These are phyloP conservation scores for Pleurotus cornucopiae DNA, from an alignment of 768 basidiomycete species.

Conservation along the genomic window DNA sequence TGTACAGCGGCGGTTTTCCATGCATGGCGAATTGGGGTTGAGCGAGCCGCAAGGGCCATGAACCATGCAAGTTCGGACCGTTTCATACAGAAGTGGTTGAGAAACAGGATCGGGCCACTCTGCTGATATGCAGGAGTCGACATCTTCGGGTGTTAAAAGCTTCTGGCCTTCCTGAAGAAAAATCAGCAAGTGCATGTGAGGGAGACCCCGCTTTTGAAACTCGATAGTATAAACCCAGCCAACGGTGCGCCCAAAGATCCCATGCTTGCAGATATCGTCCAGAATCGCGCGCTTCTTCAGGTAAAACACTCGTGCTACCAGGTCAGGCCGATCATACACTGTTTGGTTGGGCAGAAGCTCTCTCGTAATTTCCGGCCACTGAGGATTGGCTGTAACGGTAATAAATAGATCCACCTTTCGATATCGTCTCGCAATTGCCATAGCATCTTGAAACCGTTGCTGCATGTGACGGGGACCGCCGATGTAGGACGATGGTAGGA, in stretches of 20 bases:
- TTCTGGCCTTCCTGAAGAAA: conserved; percentile 30
- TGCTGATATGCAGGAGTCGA: conserved; percentile 33
- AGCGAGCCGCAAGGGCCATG: conserved; percentile 32
- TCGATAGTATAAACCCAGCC: conserved; percentile 50
- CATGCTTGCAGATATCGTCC: conserved; percentile 26
- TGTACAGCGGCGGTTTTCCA: conserved; percentile 30
- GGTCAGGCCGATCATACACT: conserved; percentile 34
- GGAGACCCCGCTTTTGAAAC: conserved; percentile 54
- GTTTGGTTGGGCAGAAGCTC: no score
- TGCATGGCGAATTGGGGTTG: conserved; percentile 23
- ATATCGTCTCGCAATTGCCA: no score
- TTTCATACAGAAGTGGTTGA: conserved; percentile 28
- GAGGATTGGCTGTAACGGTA: no score
- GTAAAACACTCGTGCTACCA: conserved; percentile 42
- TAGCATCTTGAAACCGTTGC: no score
- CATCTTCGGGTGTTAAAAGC: conserved; percentile 26
- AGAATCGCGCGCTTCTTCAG: conserved; percentile 33
- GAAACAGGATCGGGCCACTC: conserved; percentile 30
- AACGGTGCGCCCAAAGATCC: conserved; percentile 35
- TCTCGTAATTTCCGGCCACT: no score
- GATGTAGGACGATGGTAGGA: no score
- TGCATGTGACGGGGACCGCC: no score
- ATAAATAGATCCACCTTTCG: no score
- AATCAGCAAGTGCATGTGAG: conserved; percentile 49
- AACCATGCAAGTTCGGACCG: conserved; percentile 27